Evolutionary conservation across 2,329 filamentous ascomycete genomes (phyloP).

Genomic region (Cladophialophora chaetospira): DNA sequence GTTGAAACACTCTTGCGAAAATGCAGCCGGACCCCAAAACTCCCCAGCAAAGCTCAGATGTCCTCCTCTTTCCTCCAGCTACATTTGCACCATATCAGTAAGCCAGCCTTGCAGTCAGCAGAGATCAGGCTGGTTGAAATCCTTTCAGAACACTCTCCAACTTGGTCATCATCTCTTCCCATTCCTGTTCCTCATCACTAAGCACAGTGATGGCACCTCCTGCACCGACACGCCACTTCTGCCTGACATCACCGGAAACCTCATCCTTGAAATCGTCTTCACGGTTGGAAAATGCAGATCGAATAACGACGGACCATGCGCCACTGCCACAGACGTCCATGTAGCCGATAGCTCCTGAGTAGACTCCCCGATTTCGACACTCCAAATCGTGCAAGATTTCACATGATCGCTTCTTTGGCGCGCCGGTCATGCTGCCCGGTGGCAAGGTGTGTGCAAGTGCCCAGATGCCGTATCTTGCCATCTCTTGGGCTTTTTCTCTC

Average conservation of each 20-base stretch:
- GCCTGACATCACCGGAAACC: conserved; percentile 27
- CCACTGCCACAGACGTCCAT: conserved; percentile 81
- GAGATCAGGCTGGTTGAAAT: conserved; percentile 35
- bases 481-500: conserved; percentile 29
- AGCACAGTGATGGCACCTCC: conserved; percentile 87
- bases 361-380: conserved; percentile 66
- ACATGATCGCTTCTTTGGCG: conserved; percentile 90
- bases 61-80: neutral
- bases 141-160: conserved; percentile 51
- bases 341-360: conserved; percentile 88
- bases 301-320: conserved; percentile 89
- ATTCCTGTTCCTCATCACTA: conserved; percentile 77
- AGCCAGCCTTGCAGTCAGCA: no score
- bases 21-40: no score
- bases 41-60: neutral
- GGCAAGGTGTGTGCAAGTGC: conserved; percentile 77
- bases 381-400: conserved; percentile 76
- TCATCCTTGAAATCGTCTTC: conserved; percentile 25
- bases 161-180: conserved; percentile 87
- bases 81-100: neutral
- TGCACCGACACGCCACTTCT: conserved; percentile 77
- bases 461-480: conserved; percentile 34
- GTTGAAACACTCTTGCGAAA: neutral
- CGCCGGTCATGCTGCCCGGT: conserved; percentile 94
- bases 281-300: conserved; percentile 65